Percentiles rank a stretch among this genome's conserved stretches.
These are phyloP conservation scores for Catunica adiposa DNA, from an alignment of 2,329 filamentous ascomycete genomes.

Conservation along the genomic window DNA sequence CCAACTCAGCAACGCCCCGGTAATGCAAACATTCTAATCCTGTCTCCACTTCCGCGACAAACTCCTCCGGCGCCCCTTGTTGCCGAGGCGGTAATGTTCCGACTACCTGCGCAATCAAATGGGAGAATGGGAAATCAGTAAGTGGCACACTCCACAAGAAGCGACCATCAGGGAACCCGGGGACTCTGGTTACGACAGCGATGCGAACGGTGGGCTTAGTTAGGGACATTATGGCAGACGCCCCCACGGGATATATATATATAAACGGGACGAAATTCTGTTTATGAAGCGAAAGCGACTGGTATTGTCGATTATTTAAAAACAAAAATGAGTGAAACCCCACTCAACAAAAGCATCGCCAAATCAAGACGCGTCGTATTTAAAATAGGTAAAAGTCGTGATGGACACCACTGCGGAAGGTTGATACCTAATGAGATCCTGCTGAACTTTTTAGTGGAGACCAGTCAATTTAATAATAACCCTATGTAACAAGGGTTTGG, in stretches of 20 bases:
- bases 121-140: conserved; percentile 51
- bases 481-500: not conserved
- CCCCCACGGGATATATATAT: too few relatives aligned
- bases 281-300: too few relatives aligned
- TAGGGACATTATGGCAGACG: too few relatives aligned
- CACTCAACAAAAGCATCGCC: too few relatives aligned
- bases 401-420: not conserved
- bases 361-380: not conserved
- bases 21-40: conserved; percentile 79
- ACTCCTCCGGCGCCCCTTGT: conserved; percentile 55
- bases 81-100: conserved; percentile 55
- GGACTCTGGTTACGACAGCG: not conserved
- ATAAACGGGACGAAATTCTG: too few relatives aligned
- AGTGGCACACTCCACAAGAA: conserved; percentile 53
- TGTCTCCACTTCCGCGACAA: conserved; percentile 57
- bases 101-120: conserved; percentile 64
- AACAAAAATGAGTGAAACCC: too few relatives aligned
- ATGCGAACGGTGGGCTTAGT: not conserved
- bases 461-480: not conserved
- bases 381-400: not conserved
- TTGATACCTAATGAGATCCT: not conserved
- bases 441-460: not conserved
- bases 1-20: conserved; percentile 48
- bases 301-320: too few relatives aligned
- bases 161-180: conserved; percentile 40